A percentile compares a stretch with the other conserved stretches of the same genome.
These are phyloP conservation scores for Kodamaea anthophila DNA, from an alignment of 1,139 yeast species.

Conservation along the genomic window DNA sequence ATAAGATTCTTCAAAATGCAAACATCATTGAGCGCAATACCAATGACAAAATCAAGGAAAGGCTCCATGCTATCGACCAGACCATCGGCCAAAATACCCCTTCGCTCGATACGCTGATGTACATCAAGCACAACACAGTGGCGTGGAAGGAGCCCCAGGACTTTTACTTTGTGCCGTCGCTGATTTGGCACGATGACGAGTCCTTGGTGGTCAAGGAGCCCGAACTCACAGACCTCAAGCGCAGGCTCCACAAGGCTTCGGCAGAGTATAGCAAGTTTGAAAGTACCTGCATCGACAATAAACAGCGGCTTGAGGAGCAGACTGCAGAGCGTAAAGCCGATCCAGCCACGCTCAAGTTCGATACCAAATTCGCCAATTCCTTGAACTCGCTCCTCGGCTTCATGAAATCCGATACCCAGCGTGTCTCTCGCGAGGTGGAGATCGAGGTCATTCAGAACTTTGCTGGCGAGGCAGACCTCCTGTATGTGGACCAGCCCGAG, in stretches of 20 bases:
- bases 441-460: constrained; percentile 85
- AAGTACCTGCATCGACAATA: constrained; percentile 38
- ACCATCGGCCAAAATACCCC: constrained; percentile 72
- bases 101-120: constrained; percentile 80
- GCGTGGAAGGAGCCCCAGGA: constrained; percentile 87
- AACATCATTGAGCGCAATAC: constrained; percentile 56
- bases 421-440: constrained; percentile 77
- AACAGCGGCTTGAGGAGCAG: constrained; percentile 48
- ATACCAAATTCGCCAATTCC: constrained; percentile 50
- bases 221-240: constrained; percentile 62
- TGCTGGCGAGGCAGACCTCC: constrained; percentile 68
- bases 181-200: constrained; percentile 97
- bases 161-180: constrained; percentile 78
- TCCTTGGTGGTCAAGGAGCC: constrained; percentile 56
- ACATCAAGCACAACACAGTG: constrained; percentile 71
- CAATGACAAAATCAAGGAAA: constrained; percentile 46
- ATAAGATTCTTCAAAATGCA: constrained; percentile 64
- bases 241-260: constrained; percentile 47
- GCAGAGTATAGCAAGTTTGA: constrained; percentile 40
- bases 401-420: constrained; percentile 64
- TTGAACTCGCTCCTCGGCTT: constrained; percentile 55
- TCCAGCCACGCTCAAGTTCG: constrained; percentile 40
- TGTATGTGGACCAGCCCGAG: constrained; percentile 38
- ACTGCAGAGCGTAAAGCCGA: constrained; percentile 29
- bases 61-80: constrained; percentile 46